A percentile compares a stretch with the other conserved stretches of the same genome.
phyloP scores from a whole-genome alignment of 164 flowering plant species.

The Vitis labrusca region DNA sequence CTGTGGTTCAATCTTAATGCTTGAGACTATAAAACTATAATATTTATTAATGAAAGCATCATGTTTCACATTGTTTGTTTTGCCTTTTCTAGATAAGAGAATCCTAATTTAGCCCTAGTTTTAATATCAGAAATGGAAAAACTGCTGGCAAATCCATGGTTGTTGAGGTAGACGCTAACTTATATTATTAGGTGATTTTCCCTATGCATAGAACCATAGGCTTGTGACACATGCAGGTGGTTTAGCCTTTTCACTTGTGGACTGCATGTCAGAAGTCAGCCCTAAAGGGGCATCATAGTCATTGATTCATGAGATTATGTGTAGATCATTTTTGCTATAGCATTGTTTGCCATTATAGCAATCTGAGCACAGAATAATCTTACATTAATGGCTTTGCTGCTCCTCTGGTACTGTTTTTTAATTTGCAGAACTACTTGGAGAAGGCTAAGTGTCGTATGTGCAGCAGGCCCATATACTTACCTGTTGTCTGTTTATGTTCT shows the following conservation, averaged over 20 bases:
- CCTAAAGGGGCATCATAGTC: constrained; percentile 2
- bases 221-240: constrained; percentile 1
- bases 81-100: not conserved
- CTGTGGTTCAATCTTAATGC: too few relatives aligned
- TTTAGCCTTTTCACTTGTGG: constrained; percentile 1
- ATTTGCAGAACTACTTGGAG: not conserved
- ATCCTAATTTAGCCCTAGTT: not conserved
- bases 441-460: not conserved
- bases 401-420: not conserved
- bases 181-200: too few relatives aligned
- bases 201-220: not conserved
- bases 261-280: constrained; percentile 3
- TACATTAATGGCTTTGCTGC: not conserved
- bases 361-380: constrained; percentile 6
- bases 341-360: not conserved
- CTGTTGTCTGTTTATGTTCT: constrained; percentile 1
- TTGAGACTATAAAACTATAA: not conserved
- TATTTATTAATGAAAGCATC: not conserved
- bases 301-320: not conserved
- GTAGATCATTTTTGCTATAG: not conserved
- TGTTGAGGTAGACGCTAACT: not conserved
- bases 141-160: not conserved
- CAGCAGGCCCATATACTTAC: not conserved
- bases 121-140: not conserved
- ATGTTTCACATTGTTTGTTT: not conserved